These are phyloP conservation scores for Macrophomina pseudophaseolina DNA, from an alignment of 2,329 filamentous ascomycete species.

Conservation along the genomic window DNA sequence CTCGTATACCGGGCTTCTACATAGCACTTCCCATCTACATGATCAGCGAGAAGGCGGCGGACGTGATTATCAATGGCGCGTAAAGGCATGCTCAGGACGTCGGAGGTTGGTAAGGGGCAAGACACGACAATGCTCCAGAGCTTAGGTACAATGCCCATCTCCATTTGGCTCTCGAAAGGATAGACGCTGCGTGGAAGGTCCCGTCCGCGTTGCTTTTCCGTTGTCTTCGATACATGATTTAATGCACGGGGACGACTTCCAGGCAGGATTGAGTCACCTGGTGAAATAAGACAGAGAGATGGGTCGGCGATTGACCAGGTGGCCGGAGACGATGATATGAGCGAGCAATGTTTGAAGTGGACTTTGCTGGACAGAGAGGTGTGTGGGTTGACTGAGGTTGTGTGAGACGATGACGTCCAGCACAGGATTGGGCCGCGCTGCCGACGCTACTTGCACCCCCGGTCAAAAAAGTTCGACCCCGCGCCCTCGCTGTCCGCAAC, in stretches of 20 bases:
- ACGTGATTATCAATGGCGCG: conserved; percentile 39
- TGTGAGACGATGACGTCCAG: conserved; percentile 11
- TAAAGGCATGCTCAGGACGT: background rate
- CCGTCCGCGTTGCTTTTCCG: too few species aligned
- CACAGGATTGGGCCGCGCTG: background rate
- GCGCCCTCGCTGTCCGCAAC: background rate
- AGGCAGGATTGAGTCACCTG: too few species aligned
- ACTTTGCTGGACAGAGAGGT: background rate
- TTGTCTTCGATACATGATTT: too few species aligned
- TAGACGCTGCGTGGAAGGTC: too few species aligned
- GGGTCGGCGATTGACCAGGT: too few species aligned
- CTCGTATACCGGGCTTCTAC: conserved; percentile 61
- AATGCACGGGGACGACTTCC: too few species aligned
- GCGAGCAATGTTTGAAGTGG: too few species aligned
- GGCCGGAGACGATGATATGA: too few species aligned
- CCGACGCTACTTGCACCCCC: background rate
- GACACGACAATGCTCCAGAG: too few species aligned
- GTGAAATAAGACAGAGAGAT: too few species aligned
- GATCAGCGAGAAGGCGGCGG: conserved; percentile 65
- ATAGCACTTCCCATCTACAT: conserved; percentile 60
- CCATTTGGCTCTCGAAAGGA: too few species aligned
- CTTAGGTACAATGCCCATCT: too few species aligned
- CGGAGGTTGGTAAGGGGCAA: background rate
- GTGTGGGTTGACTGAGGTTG: background rate
- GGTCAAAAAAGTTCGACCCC: conserved; percentile 12